Conservation (phyloP, 305 asterid genomes). For the Caryopteris hybrid region DNA sequence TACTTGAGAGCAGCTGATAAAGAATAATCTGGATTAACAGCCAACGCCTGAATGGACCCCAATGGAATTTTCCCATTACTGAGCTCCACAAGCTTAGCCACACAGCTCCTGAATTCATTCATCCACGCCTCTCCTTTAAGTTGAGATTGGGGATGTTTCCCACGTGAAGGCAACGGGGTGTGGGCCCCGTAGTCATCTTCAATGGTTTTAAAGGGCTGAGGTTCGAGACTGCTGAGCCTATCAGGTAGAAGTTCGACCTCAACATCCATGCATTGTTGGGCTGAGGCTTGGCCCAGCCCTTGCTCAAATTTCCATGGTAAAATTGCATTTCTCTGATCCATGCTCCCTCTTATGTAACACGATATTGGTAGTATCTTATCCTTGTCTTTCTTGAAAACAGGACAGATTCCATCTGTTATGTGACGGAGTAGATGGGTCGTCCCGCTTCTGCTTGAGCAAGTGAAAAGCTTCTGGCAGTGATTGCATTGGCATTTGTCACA, state of each 20-base stretch:
- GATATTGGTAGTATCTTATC: constrained; percentile 25
- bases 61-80: constrained; percentile 42
- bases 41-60: constrained; percentile 17
- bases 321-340: constrained; percentile 25
- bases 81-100: constrained; percentile 64
- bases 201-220: constrained; percentile 18
- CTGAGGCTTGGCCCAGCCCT: constrained; percentile 31
- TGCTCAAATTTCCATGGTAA: constrained; percentile 49
- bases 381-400: constrained; percentile 43
- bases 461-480: constrained; percentile 63
- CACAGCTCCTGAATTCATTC: constrained; percentile 60
- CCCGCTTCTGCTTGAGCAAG: constrained; percentile 71
- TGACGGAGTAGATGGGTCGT: constrained; percentile 83
- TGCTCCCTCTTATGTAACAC: constrained; percentile 21
- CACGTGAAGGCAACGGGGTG: constrained; percentile 27
- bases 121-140: constrained; percentile 57
- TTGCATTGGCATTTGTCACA: constrained; percentile 69
- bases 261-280: constrained; percentile 31
- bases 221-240: constrained; percentile 30
- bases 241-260: constrained; percentile 39
- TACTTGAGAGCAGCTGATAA: constrained; percentile 53
- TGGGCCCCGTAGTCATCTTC: constrained; percentile 36
- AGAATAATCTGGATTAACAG: constrained; percentile 54
- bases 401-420: constrained; percentile 64
- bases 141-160: constrained; percentile 38